These are phyloP conservation scores for Neurospora sp. DNA, from an alignment of 2,329 filamentous ascomycete species.

Conservation along the genomic window DNA sequence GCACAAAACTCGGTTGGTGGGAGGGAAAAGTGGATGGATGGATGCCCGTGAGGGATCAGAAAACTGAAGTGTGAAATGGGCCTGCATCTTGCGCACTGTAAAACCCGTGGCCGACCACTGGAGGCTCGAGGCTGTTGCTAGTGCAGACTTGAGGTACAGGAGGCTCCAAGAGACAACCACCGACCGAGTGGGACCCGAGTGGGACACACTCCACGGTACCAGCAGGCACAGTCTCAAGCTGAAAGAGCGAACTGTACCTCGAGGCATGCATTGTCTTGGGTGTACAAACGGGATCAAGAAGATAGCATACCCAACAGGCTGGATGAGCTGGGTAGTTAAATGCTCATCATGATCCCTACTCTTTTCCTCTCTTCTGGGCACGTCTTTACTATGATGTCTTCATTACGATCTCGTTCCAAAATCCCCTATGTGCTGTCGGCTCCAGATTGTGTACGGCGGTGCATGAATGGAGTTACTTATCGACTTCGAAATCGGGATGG, in stretches of 20 bases:
- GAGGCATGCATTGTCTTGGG: background rate
- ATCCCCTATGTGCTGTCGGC: background rate
- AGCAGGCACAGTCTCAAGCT: background rate
- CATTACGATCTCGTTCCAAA: background rate
- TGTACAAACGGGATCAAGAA: background rate
- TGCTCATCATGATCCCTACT: background rate
- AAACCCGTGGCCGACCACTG: background rate
- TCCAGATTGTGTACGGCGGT: background rate
- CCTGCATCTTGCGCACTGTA: background rate
- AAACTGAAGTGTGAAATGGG: background rate
- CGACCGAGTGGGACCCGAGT: background rate
- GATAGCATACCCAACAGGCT: background rate
- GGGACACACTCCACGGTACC: background rate
- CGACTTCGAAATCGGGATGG: background rate
- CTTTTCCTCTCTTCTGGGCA: background rate
- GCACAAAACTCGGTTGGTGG: background rate
- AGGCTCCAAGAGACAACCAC: background rate
- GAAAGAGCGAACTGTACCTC: background rate
- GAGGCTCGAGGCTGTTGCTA: background rate
- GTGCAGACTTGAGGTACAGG: background rate
- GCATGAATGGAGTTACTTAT: background rate
- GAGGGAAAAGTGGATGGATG: background rate
- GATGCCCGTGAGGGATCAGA: background rate
- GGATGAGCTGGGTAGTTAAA: background rate
- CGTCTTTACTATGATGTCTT: background rate